Evolutionary conservation across 129 eudicot genomes (phyloP).

Genomic region (Cynara cardunculus): DNA sequence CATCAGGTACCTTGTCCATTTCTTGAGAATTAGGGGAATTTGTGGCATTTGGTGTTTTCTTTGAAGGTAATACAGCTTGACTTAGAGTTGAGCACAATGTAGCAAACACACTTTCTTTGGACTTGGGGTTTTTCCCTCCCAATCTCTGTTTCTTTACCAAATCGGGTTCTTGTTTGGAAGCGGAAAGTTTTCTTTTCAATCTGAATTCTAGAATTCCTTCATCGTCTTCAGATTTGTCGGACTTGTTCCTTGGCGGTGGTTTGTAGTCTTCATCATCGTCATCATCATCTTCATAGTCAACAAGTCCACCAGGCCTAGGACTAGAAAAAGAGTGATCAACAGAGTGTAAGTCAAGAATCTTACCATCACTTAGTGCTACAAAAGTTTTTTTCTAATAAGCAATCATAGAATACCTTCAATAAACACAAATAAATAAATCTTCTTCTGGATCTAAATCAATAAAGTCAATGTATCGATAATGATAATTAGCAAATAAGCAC

Average conservation of each 20-base stretch:
- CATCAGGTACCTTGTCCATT: constrained; percentile 16
- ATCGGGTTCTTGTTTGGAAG: constrained; percentile 52
- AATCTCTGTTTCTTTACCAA: constrained; percentile 44
- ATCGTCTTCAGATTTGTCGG: constrained; percentile 53
- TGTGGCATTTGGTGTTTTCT: constrained; percentile 36
- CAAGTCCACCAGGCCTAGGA: constrained; percentile 69
- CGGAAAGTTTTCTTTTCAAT: constrained; percentile 55
- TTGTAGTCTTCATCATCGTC: constrained; percentile 86
- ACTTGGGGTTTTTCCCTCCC: constrained; percentile 40
- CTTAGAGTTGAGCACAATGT: constrained; percentile 66
- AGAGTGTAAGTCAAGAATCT: background rate
- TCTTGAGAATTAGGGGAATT: constrained; percentile 19
- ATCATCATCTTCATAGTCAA: constrained; percentile 83
- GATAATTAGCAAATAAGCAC: background rate
- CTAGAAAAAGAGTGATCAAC: background rate
- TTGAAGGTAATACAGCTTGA: constrained; percentile 57
- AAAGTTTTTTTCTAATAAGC: background rate
- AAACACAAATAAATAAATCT: background rate
- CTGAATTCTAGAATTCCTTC: constrained; percentile 51
- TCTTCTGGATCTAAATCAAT: background rate
- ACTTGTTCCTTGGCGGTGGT: constrained; percentile 70
- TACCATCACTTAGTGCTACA: background rate
- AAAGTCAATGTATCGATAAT: background rate
- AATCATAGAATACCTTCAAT: background rate
- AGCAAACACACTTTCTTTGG: constrained; percentile 70